These are phyloP conservation scores for Mitragyna speciosa DNA, from an alignment of 257 asterid genomes.

Conservation along the genomic window DNA sequence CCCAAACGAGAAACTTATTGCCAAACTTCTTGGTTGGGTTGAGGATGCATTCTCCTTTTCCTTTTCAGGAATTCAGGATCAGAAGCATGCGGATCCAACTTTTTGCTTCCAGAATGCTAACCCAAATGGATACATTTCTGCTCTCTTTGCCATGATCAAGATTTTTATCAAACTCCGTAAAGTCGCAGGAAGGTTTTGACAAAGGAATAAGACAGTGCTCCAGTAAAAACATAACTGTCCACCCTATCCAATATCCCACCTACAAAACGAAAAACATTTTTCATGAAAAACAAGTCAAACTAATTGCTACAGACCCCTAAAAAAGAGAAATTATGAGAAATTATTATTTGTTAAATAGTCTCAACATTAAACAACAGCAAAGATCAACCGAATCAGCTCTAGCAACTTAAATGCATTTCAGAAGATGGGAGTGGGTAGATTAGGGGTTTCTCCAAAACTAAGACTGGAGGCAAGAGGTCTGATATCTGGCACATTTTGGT, in stretches of 20 bases:
- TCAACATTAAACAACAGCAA: background rate
- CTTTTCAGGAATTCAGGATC: background rate
- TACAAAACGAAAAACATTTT: slow-evolving; percentile 26
- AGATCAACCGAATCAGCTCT: background rate
- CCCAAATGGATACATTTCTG: background rate
- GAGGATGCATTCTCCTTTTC: background rate
- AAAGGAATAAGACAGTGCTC: slow-evolving; percentile 87
- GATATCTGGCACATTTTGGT: background rate
- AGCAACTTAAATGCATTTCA: background rate
- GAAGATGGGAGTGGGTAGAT: background rate
- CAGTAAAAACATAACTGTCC: slow-evolving; percentile 94
- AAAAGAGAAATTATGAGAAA: background rate
- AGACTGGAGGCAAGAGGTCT: background rate
- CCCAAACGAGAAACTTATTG: background rate
- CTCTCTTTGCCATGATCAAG: background rate
- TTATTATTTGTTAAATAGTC: background rate
- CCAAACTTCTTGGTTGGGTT: background rate
- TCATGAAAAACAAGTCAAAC: slow-evolving; percentile 1
- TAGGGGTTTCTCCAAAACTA: background rate
- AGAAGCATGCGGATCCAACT: background rate
- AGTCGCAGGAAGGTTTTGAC: slow-evolving; percentile 73
- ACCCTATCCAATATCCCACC: slow-evolving; percentile 93
- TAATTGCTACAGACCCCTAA: background rate
- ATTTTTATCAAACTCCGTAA: slow-evolving; percentile 58
- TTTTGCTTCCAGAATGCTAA: background rate